Evolutionary conservation across 345 rosid species (phyloP).

Genomic region (Citrus mangshanensis): DNA sequence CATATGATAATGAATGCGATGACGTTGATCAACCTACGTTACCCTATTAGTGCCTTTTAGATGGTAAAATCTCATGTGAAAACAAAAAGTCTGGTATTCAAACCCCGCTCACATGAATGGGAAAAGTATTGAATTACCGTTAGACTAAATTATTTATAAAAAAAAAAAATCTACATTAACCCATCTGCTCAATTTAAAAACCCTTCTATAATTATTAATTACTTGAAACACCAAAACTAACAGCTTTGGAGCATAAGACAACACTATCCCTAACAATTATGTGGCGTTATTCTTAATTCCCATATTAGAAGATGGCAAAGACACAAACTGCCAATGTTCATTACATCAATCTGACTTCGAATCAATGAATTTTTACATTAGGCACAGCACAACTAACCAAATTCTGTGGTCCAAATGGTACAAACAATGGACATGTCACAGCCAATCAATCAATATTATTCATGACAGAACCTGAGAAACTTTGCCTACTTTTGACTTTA

Average conservation of each 20-base stretch:
- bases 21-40: background rate
- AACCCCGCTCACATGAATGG: too few species aligned
- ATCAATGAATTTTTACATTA: conserved; percentile 3
- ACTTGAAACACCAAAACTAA: background rate
- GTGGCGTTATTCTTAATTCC: background rate
- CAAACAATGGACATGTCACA: conserved; percentile 17
- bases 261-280: background rate
- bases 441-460: conserved; percentile 15
- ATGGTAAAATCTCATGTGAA: too few species aligned
- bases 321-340: background rate
- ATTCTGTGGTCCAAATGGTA: background rate
- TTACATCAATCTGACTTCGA: conserved; percentile 4
- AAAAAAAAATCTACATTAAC: background rate
- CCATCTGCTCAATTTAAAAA: too few species aligned
- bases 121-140: too few species aligned
- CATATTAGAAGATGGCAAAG: background rate
- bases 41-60: background rate
- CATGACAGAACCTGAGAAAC: background rate
- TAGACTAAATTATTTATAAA: too few species aligned
- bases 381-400: conserved; percentile 4
- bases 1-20: background rate
- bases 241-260: background rate
- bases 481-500: too few species aligned
- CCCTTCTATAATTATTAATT: background rate
- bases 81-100: too few species aligned